Conservation (phyloP, 768 basidiomycete species). For the Pleurotus ostreatus region DNA sequence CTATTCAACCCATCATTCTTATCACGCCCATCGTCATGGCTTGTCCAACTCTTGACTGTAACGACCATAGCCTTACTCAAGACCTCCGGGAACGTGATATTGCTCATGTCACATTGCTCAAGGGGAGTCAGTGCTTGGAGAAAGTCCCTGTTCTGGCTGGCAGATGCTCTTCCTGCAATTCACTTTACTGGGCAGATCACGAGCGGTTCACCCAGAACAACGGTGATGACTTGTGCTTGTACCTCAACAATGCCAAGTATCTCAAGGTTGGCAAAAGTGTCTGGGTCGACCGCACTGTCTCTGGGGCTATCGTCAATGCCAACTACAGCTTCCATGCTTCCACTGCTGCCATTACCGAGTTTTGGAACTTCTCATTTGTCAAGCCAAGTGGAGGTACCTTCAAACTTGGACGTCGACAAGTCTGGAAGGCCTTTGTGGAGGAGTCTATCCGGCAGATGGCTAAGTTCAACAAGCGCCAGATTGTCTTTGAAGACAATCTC, state of each 20-base stretch:
- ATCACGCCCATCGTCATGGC: conserved; percentile 12
- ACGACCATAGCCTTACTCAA: conserved; percentile 5
- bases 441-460: no score
- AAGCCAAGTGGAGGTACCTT: no score
- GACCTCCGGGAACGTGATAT: conserved; percentile 12
- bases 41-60: conserved; percentile 14
- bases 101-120: conserved; percentile 15
- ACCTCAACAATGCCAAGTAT: not conserved
- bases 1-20: conserved; percentile 10
- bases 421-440: no score
- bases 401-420: no score
- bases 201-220: conserved; percentile 3
- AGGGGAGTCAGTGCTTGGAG: conserved; percentile 9
- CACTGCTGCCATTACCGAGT: no score
- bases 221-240: not conserved
- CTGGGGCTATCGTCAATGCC: no score
- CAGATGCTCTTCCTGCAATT: conserved; percentile 12
- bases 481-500: no score
- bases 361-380: no score
- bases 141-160: conserved; percentile 15
- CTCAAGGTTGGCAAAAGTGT: no score
- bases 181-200: conserved; percentile 14
- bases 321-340: no score
- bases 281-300: no score
- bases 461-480: no score